Evolutionary conservation across 1,284 basidiomycete species (phyloP).

Genomic region (Ceratobasidium sp.): DNA sequence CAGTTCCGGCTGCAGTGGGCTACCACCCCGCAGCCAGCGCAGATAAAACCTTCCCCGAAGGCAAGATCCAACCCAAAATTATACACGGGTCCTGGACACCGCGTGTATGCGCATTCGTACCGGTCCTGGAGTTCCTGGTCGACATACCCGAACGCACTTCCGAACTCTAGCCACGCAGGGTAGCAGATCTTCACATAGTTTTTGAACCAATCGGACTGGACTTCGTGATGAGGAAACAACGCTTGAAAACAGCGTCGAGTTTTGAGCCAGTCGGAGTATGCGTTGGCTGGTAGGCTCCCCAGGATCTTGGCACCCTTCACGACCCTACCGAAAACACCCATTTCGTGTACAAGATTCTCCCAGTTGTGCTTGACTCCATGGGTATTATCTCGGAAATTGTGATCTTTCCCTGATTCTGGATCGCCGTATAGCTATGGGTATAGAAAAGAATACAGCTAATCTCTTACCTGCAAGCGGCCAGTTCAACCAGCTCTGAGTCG

Average conservation of each 20-base stretch:
- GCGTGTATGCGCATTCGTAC: not conserved
- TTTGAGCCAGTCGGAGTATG: slow-evolving; percentile 15
- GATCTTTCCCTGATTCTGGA: not conserved
- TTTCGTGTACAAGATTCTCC: not conserved
- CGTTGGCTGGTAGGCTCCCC: not conserved
- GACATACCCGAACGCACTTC: not conserved
- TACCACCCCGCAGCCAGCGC: not conserved
- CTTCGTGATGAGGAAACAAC: not conserved
- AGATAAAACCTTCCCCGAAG: not conserved
- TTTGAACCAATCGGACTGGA: not conserved
- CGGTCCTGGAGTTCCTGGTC: not conserved
- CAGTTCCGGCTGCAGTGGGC: not conserved
- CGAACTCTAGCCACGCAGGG: not conserved
- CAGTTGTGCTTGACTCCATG: not conserved
- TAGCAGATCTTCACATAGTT: not conserved
- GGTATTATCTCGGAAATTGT: not conserved
- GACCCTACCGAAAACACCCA: not conserved
- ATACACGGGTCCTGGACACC: not conserved
- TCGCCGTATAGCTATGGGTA: not conserved
- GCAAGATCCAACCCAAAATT: no score
- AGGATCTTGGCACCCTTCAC: not conserved
- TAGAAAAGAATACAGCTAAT: not conserved
- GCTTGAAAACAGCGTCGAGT: slow-evolving; percentile 5
- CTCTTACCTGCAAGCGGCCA: not conserved
- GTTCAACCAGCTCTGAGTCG: not conserved